Conservation (phyloP, 73 alveolate species). For the Tetrahymena elliotti region DNA sequence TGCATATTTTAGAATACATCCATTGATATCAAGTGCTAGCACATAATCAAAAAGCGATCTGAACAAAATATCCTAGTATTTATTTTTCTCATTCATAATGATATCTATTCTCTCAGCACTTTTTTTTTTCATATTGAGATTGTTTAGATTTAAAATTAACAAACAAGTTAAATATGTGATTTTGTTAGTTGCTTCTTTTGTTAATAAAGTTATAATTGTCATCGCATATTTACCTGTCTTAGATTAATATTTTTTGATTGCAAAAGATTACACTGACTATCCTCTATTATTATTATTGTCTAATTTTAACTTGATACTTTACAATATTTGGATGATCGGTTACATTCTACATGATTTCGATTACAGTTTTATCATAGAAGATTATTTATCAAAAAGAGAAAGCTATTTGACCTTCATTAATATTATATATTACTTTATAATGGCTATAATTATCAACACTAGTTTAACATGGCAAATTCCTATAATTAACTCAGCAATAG, state of each 20-base stretch:
- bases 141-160: not conserved
- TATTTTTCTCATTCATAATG: not conserved
- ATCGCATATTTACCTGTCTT: not conserved
- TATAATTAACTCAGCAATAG: not conserved
- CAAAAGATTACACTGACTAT: not conserved
- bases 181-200: not conserved
- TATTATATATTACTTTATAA: not conserved
- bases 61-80: not conserved
- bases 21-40: not conserved
- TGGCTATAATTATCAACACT: not conserved
- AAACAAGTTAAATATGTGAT: not conserved
- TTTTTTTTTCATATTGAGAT: not conserved
- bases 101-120: not conserved
- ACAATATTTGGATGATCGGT: not conserved
- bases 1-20: not conserved
- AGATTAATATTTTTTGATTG: not conserved
- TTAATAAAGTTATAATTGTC: not conserved
- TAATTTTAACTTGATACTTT: not conserved
- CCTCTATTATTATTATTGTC: not conserved
- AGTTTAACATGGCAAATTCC: not conserved
- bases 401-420: not conserved
- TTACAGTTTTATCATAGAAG: not conserved
- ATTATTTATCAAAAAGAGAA: not conserved
- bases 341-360: not conserved
- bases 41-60: not conserved